Evolutionary conservation across 768 basidiomycete species (phyloP), one percentile per base, ranked within the genome.

Genomic region (Neoboletus magnificus): DNA sequence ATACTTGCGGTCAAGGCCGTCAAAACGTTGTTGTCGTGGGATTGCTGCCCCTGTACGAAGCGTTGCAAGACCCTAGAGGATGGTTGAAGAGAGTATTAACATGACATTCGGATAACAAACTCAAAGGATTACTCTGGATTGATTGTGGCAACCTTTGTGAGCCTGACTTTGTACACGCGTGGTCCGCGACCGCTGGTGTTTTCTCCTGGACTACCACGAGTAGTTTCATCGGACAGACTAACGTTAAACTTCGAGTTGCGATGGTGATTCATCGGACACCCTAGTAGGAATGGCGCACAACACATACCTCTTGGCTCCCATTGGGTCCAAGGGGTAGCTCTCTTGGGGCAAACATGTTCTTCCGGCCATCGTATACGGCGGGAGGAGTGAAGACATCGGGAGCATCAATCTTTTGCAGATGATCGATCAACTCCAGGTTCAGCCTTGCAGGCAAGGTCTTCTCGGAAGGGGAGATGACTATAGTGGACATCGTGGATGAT

Each of bases 301-400:
- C 10, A 68, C 73, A 58, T 61, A 80, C 87, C 73, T 84, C 86
- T 58, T 79, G 77, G 8, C 74, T 76, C 20, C 76, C 73, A 1
- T 62, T 68, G 2, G 75, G 77, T 29, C 80, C 82, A 37, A 93
- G 83, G 0, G 84, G 81, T 10, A 91, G 75, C 54, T 80, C 76
- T 37, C 80, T 76, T 15, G 82, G 72, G 23, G 85, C 77, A 62
- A 89, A 93, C 45, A 85, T 68, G 58, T 91, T 92, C 70, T 91
- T 92, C 40, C 87, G 78, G 0, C 90, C 90, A 55, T 92, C 91
- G 56, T 91, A 92, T 2, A 82, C 89, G 18, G 78, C 85, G 15
- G 78, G 82, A 11, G 87, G 89, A 3, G 82, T 88, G 65, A 93
- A 93, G 22, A 88, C 74, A n/a, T 79, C 71, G 0, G 82, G 83